Base-by-base conservation (phyloP, 495 filamentous ascomycete species). In the Lasiosphaeria ovina region DNA sequence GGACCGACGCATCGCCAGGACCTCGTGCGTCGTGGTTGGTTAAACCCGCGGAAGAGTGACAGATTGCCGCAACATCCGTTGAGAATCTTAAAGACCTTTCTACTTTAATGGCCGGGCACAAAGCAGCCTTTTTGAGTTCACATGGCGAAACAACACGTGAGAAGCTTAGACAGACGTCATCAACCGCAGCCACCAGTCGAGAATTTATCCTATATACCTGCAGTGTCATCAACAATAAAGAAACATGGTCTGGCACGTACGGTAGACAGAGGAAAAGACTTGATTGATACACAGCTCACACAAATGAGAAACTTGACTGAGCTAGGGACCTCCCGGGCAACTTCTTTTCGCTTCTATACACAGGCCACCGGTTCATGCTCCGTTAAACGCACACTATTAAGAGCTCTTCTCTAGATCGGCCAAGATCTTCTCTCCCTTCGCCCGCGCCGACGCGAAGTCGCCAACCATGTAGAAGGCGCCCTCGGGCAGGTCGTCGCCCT, bases 391-490 rank as follows among this genome's bases (percentile, higher is more conserved):
- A 71, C 76, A 72, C 74, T 72, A 77, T 75, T 79, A 82, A 81
- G 87, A 89, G 67, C 76, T 81, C 79, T 81, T 83, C 82, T 94
- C 90, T 65, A 98, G 81, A 73, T 97, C 94, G 67, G 94, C 92
- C 78, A 98, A 79, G 81, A 98, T 97, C 92, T 97, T 96, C 87
- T 97, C 93, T 79, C 94, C 94, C 91, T 98, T 98, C 71, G 83
- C 88, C 72, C 90, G 88, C 54, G 93, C 94, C 65, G 90, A 91
- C 68, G 91, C 90, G 67, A 97, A 86, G 82, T 95, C 90, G 69
- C 94, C 94, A 76, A 98, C 94, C 94, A 95, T 96, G 84, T 95
- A 97, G 85, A 95, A 96, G 74, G 91, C 91, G 86, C 85, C 85
- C 82, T 97, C 95, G 64, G 94, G 94, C 57, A 98, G 82, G 81